Evolutionary conservation across 371 early-diverging fungal genomes (phyloP), one percentile per base, ranked within the genome.

Genomic region (Haplosporangium sp.): DNA sequence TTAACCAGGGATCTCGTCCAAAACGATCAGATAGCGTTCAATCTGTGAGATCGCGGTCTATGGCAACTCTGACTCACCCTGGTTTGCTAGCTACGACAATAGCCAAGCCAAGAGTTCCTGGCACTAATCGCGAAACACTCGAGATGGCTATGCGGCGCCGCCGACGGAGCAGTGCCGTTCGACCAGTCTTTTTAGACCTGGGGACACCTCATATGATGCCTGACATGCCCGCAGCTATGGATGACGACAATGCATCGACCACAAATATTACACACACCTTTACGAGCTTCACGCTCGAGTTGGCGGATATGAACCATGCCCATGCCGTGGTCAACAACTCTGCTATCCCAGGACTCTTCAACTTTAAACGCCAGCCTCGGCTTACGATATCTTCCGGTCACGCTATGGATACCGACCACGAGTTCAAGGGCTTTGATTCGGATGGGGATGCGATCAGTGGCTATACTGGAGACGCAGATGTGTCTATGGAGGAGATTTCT

Each of bases 121-220:
- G 59, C 12, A 11, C 67, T 1, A 62, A 72, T 8, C 77, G 77
- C 12, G 77, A 77, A 55, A 77, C 77, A 0, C 67, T 77, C 2
- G 77, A 77, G 53, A 77, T 77, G 77, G 71, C 77, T 1, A 71
- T 77, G 67, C 72, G 72, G 18, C 71, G 72, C 45, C 71, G 77
- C n/a, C 67, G 77, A 29, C 62, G 71, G 54, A 70, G 67, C 43
- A 71, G 72, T 56, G 60, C 72, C 6, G 72, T 62, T 0, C 59
- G 72, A 36, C 61, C 77, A 12, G 55, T 29, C 18, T 37, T 65
- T 7, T 43, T 59, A 11, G 57, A 62, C 41, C 38, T 54, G 8
- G 65, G 48, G 14, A 7, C 42, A 1, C 46, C 42, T 0, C 43
- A 38, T 21, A 6, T 43, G 14, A 8, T 58, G 18, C 70, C 76